Evolutionary conservation across 1,139 yeast genomes (phyloP).

Genomic region (Kurtzmaniella quercitrusa): DNA sequence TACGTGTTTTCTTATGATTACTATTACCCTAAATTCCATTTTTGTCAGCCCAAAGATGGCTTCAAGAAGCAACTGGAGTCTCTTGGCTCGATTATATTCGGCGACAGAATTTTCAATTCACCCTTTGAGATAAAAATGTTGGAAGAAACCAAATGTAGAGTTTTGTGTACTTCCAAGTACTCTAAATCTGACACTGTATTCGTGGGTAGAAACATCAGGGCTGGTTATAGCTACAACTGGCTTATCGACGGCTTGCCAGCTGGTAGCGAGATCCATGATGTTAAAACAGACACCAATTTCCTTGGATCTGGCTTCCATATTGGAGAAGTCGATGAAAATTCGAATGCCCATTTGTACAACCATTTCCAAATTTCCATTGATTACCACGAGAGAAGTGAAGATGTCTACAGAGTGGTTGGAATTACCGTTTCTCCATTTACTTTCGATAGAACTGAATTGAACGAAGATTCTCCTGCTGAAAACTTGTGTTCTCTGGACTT

Average conservation of each 20-base stretch:
- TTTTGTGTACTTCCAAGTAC: constrained; percentile 59
- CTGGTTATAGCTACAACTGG: constrained; percentile 90
- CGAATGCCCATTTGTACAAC: constrained; percentile 59
- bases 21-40: constrained; percentile 77
- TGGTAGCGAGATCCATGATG: constrained; percentile 56
- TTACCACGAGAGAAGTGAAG: constrained; percentile 72
- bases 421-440: constrained; percentile 73
- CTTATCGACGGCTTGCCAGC: constrained; percentile 93
- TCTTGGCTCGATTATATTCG: constrained; percentile 87
- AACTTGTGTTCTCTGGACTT: constrained; percentile 34
- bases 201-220: constrained; percentile 71
- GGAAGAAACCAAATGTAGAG: constrained; percentile 61
- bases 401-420: constrained; percentile 83
- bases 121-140: constrained; percentile 82
- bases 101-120: constrained; percentile 91
- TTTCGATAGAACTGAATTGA: constrained; percentile 37
- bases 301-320: constrained; percentile 81
- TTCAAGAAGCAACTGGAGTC: constrained; percentile 80
- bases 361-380: constrained; percentile 78
- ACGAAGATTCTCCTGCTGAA: constrained; percentile 20
- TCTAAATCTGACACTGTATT: constrained; percentile 65
- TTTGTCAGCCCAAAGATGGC: constrained; percentile 72
- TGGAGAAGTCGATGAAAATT: constrained; percentile 55
- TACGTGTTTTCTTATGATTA: constrained; percentile 77
- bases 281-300: constrained; percentile 53